phyloP scores from a whole-genome alignment of 2,329 filamentous ascomycete species.

The Penicillium occitanis region DNA sequence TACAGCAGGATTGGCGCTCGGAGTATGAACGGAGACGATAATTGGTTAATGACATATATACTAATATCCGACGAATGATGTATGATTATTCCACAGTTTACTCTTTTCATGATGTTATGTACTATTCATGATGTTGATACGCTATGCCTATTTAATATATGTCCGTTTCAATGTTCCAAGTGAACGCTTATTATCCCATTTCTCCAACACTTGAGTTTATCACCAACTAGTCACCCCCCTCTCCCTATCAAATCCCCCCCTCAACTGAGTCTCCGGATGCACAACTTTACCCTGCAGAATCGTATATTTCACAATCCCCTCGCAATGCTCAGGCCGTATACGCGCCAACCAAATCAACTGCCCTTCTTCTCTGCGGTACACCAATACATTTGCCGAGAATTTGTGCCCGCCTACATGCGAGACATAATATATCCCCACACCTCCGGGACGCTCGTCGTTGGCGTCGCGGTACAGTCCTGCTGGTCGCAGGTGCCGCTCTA shows the following conservation, averaged over 20 bases:
- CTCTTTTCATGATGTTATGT: constrained; percentile 2
- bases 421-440: constrained; percentile 88
- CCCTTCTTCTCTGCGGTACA: constrained; percentile 64
- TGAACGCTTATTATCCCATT: background rate
- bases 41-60: constrained; percentile 3
- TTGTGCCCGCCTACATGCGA: constrained; percentile 93
- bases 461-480: constrained; percentile 77
- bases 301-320: constrained; percentile 83
- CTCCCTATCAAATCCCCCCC: constrained; percentile 78
- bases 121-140: constrained; percentile 9
- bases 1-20: background rate
- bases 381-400: constrained; percentile 85
- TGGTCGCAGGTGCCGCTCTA: constrained; percentile 78
- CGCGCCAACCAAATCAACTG: constrained; percentile 78
- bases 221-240: constrained; percentile 68
- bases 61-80: constrained; percentile 6
- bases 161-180: background rate
- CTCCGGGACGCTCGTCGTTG: constrained; percentile 78
- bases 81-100: constrained; percentile 3
- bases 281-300: constrained; percentile 86
- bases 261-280: constrained; percentile 76
- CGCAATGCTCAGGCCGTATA: constrained; percentile 80
- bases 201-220: background rate
- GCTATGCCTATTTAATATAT: background rate
- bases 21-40: background rate